phyloP scores from a whole-genome alignment of 345 rosid species.

The Murraya paniculata region DNA sequence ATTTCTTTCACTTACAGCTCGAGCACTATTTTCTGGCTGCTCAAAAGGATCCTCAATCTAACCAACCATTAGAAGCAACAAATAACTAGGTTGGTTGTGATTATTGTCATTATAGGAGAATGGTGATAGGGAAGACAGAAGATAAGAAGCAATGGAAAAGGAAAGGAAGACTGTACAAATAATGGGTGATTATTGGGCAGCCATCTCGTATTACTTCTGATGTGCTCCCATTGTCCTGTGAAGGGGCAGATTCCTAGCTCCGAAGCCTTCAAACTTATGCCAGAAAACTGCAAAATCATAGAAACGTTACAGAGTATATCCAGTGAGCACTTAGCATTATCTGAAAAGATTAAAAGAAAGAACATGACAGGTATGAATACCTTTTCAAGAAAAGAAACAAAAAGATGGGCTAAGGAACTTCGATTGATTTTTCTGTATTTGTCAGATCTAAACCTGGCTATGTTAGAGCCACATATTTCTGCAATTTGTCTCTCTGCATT shows the following conservation, averaged over 20 bases:
- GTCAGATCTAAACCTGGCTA: conserved; percentile 48
- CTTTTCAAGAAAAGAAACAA: conserved; percentile 76
- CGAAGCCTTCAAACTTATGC: conserved; percentile 42
- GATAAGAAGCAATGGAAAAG: background rate
- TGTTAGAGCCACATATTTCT: conserved; percentile 49
- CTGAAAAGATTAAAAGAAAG: background rate
- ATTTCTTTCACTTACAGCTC: conserved; percentile 53
- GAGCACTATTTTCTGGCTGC: conserved; percentile 79
- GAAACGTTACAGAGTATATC: background rate
- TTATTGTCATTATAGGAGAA: background rate
- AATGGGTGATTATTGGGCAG: conserved; percentile 67
- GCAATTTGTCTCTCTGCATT: conserved; percentile 60
- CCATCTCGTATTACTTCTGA: conserved; percentile 67
- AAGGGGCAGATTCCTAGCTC: conserved; percentile 75
- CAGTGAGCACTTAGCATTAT: background rate
- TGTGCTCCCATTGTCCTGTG: conserved; percentile 67
- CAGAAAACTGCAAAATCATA: conserved; percentile 50
- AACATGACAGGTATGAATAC: conserved; percentile 28
- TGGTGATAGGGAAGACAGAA: background rate
- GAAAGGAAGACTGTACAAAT: conserved; percentile 45
- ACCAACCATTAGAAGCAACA: conserved; percentile 9
- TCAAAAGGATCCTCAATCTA: conserved; percentile 95
- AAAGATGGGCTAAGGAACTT: conserved; percentile 71
- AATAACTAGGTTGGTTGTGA: background rate
- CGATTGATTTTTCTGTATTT: conserved; percentile 39